Conservation (phyloP, 345 rosid genomes). For the Eucalyptus melliodora region DNA sequence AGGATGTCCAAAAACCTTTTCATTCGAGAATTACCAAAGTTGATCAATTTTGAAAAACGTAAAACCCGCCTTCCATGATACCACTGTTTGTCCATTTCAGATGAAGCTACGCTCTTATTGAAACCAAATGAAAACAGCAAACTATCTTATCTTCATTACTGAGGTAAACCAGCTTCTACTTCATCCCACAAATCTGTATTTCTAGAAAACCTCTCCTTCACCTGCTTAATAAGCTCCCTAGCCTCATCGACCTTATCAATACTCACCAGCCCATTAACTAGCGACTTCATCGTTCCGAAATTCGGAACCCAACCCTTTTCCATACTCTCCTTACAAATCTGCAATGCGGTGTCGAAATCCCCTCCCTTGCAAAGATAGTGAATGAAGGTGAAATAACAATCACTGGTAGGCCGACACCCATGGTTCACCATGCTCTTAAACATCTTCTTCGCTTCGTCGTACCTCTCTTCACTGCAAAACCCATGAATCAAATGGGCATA, state of each 20-base stretch:
- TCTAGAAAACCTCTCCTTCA: conserved; percentile 48
- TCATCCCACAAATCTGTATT: conserved; percentile 57
- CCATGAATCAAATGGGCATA: conserved; percentile 63
- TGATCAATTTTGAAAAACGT: background rate
- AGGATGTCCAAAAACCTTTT: background rate
- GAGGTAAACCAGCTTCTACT: conserved; percentile 60
- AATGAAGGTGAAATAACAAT: conserved; percentile 43
- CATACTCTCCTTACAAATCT: conserved; percentile 45
- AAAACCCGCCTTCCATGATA: background rate
- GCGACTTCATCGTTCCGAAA: conserved; percentile 42
- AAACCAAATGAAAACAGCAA: background rate
- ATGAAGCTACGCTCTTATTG: background rate
- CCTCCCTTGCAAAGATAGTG: conserved; percentile 46
- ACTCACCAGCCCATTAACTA: conserved; percentile 53
- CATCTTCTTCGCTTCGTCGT: conserved; percentile 58
- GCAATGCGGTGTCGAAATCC: conserved; percentile 54
- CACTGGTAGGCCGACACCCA: conserved; percentile 37
- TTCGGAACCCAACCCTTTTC: conserved; percentile 65
- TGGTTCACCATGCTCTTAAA: conserved; percentile 36
- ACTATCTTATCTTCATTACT: conserved; percentile 3
- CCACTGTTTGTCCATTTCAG: background rate
- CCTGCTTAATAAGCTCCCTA: conserved; percentile 23
- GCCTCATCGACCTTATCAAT: conserved; percentile 53
- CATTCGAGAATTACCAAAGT: background rate
- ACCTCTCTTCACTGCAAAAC: conserved; percentile 47